Base-by-base conservation (phyloP, 2,329 filamentous ascomycete species). In the Fonsecaea erecta region DNA sequence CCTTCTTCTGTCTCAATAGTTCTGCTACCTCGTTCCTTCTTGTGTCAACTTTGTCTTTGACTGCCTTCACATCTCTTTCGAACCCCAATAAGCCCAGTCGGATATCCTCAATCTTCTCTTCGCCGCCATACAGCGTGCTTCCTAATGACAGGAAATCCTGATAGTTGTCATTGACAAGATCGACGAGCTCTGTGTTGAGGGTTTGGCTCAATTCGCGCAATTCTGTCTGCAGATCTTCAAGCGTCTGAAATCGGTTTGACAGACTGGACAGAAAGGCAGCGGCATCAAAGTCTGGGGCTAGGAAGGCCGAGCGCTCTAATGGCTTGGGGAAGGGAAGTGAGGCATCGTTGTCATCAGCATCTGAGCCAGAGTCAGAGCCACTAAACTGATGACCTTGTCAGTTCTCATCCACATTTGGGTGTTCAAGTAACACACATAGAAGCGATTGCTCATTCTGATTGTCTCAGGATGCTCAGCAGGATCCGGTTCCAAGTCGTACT, bases 91-190 rank as follows among this genome's bases (percentile, higher is more conserved):
- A 79, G 0, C 93, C 92, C 0, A 99, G 90, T 51, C 92, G 86
- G 34, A 98, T 90, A 74, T 96, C 92, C 75, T 96, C 93, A 0
- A 97, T 89, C 75, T 89, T 91, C 73, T 97, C 94, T 74, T 96
- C 93, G 7, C 96, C 96, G 2, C 93, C 93, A 60, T 87, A 86
- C 51, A 99, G 80, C 72, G 92, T 91, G 53, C 85, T 87, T 0
- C 95, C 96, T 0, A 99, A 80, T 0, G 88, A 89, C 3, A 99
- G 79, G 72, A 99, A 99, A 63, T 94, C 90, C 54, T 92, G 90
- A 76, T 99, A 98, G 78, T 99, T 96, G 58, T 90, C 86, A 75
- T 99, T 99, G 70, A 99, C 95, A 7, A 99, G 86, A 79, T 97
- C 94, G 18, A 99, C 84, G 2, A 99, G 84, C 79, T 99, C 95